These are phyloP conservation scores for Knufia fluminis DNA, from an alignment of 2,329 filamentous ascomycete species.

Conservation along the genomic window DNA sequence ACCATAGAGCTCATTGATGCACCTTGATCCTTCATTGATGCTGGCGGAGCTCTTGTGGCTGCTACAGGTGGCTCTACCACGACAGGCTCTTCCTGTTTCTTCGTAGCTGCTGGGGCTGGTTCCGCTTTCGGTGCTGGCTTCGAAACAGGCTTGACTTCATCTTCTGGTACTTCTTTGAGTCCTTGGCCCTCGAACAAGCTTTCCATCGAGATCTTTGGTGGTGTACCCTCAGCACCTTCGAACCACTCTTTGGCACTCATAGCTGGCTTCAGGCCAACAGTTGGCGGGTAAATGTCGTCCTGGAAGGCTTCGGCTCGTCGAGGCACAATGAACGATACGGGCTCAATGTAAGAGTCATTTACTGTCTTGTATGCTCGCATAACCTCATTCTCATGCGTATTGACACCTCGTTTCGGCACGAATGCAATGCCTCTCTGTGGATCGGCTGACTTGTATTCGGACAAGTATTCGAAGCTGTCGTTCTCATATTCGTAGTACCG, in stretches of 20 bases:
- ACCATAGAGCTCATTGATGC: constrained; percentile 77
- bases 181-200: constrained; percentile 79
- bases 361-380: constrained; percentile 96
- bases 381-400: constrained; percentile 93
- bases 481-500: constrained; percentile 98
- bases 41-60: constrained; percentile 45
- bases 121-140: constrained; percentile 32
- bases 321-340: constrained; percentile 94
- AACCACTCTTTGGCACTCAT: constrained; percentile 78
- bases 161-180: constrained; percentile 64
- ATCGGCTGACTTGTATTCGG: constrained; percentile 93
- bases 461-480: constrained; percentile 96
- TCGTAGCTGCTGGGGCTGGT: constrained; percentile 36
- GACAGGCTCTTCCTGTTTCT: constrained; percentile 45
- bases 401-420: constrained; percentile 87
- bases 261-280: constrained; percentile 68
- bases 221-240: constrained; percentile 69
- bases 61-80: constrained; percentile 24
- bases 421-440: constrained; percentile 93
- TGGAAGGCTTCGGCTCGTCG: constrained; percentile 91
- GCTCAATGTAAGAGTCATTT: constrained; percentile 88
- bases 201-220: constrained; percentile 88
- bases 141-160: constrained; percentile 41
- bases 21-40: constrained; percentile 74
- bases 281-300: constrained; percentile 90